Conservation (phyloP, 2,329 filamentous ascomycete genomes). For the Thelonectria rubi region DNA sequence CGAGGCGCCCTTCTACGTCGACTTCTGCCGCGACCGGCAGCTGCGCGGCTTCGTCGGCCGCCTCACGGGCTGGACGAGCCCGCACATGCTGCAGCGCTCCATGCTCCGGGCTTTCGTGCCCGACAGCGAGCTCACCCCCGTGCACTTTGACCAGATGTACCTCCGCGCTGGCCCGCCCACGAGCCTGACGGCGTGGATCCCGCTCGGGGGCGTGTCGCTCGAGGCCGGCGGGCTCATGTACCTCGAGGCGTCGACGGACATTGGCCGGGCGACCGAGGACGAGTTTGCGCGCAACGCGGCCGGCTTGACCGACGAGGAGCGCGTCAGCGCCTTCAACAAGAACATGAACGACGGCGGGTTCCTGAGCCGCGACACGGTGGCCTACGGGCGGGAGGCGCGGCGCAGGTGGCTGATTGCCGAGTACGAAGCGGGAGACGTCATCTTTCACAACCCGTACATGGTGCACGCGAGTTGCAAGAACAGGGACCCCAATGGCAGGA, state of each 20-base stretch:
- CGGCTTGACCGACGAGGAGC: constrained; percentile 23
- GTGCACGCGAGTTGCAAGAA: constrained; percentile 29
- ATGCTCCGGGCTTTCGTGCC: constrained; percentile 21
- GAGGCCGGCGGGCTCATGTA: constrained; percentile 22
- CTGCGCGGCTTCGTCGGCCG: constrained; percentile 14
- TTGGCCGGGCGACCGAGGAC: constrained; percentile 25
- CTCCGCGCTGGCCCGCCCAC: constrained; percentile 17
- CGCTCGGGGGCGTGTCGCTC: constrained; percentile 12
- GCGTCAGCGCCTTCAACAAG: constrained; percentile 27
- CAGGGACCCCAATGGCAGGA: constrained; percentile 21
- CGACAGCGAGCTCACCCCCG: constrained; percentile 12
- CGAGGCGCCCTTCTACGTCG: constrained; percentile 17
- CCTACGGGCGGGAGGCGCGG: constrained; percentile 21
- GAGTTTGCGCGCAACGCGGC: constrained; percentile 23
- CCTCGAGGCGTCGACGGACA: constrained; percentile 21
- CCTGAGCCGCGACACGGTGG: constrained; percentile 23
- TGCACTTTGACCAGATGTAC: constrained; percentile 25
- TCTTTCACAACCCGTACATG: constrained; percentile 29
- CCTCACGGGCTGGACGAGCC: constrained; percentile 25
- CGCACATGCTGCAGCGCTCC: constrained; percentile 25
- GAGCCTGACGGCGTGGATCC: constrained; percentile 16
- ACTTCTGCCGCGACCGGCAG: constrained; percentile 19
- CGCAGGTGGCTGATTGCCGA: constrained; percentile 29
- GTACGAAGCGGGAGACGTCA: constrained; percentile 27
- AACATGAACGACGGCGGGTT: constrained; percentile 30